Evolutionary conservation across 2,329 filamentous ascomycete genomes (phyloP), one percentile per base, ranked within the genome.

Genomic region (Penicillium crustosum): DNA sequence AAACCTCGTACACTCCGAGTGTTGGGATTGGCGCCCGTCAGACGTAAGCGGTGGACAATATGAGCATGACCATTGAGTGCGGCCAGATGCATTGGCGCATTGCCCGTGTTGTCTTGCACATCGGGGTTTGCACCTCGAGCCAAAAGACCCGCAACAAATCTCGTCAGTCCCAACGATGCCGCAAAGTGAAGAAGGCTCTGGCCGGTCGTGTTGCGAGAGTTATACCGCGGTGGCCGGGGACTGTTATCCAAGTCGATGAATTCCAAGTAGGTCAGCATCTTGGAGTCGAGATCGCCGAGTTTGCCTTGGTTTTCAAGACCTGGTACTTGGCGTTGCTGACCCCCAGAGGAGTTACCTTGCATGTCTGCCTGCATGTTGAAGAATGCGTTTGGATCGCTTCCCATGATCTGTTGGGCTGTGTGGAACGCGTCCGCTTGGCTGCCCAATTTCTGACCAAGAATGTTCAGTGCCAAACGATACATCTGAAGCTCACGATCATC

Each of bases 111-210:
- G 70, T 96, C 91, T 55, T 86, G 83, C 38, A 86, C 79, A 67
- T 93, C 87, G 1, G 88, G 86, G 68, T 89, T 88, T 21, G 90
- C 90, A n/a, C 90, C 89, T 62, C 90, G 84, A 10, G 87, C 89
- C 21, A 95, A 78, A 27, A 95, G 81, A 31, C 87, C 90, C 13
- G 89, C 89, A 49, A 89, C 89, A 62, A 95, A 88, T 47, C 89
- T 84, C 61, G 87, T 84, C 64, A 91, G 83, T 6, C 90, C 90
- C 13, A 93, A 77, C 9, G 89, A 89, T 65, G 87, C 90, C 2
- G 89, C 90, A 61, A 93, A 79, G 68, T 94, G 90, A 60, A 95
- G 82, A 82, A 95, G 88, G 1, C 89, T 91, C 69, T 93, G 89
- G 0, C 90, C 90, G 13, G 86, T 89, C 1, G 83, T 76, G 65